These are phyloP conservation scores for Durotheca rogersii DNA, from an alignment of 495 filamentous ascomycete species.

Conservation along the genomic window DNA sequence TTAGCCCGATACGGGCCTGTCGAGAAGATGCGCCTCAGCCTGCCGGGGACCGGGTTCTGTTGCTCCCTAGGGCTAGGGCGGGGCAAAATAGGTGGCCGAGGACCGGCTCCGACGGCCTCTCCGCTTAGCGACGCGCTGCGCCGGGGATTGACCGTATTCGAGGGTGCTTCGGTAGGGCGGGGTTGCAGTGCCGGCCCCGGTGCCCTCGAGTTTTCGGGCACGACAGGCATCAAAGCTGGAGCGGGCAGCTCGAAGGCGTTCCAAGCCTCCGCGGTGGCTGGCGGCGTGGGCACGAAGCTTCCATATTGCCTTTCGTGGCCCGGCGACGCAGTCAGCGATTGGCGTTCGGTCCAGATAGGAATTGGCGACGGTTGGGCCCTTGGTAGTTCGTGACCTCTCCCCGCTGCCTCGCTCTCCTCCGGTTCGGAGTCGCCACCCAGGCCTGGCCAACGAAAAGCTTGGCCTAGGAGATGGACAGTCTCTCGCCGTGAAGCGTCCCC, in stretches of 20 bases:
- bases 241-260: slow-evolving; percentile 65
- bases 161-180: too few relatives aligned
- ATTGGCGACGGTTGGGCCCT: slow-evolving; percentile 37
- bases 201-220: slow-evolving; percentile 46
- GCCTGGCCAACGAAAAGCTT: slow-evolving; percentile 31
- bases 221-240: slow-evolving; percentile 60
- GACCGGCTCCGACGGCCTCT: background rate
- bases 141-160: slow-evolving; percentile 11
- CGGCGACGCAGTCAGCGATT: slow-evolving; percentile 35
- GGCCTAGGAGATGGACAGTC: slow-evolving; percentile 18
- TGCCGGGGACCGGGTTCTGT: slow-evolving; percentile 7
- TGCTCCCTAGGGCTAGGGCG: slow-evolving; percentile 5
- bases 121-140: slow-evolving; percentile 19
- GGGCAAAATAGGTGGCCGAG: slow-evolving; percentile 7
- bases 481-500: slow-evolving; percentile 24
- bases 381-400: slow-evolving; percentile 5
- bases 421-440: slow-evolving; percentile 14
- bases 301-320: slow-evolving; percentile 60
- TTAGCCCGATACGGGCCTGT: slow-evolving; percentile 16
- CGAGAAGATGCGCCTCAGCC: slow-evolving; percentile 31
- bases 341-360: slow-evolving; percentile 34
- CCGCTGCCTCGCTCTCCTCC: too few relatives aligned
- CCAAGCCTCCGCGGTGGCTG: slow-evolving; percentile 37
- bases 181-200: too few relatives aligned
- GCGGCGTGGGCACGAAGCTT: slow-evolving; percentile 69